Conservation (phyloP, 306 rosid species). For the Rubus idaeus region DNA sequence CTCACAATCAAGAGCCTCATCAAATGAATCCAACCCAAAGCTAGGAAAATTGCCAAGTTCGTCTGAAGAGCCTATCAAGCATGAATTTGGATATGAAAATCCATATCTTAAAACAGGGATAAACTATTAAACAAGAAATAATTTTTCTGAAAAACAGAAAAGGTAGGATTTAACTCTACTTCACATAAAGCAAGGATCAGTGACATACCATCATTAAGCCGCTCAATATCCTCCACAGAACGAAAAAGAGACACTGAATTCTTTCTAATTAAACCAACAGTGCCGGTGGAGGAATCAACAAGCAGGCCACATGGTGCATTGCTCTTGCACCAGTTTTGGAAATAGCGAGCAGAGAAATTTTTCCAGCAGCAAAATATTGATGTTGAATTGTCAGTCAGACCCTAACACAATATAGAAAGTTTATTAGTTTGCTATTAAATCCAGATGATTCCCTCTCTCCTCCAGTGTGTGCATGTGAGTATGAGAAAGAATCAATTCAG, state of each 20-base stretch:
- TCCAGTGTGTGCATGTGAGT: not conserved
- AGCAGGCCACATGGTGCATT: conserved; percentile 68
- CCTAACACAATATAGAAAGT: conserved; percentile 45
- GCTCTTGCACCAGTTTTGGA: conserved; percentile 85
- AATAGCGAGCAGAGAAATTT: conserved; percentile 59
- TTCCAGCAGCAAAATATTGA: conserved; percentile 80
- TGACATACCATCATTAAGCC: conserved; percentile 63
- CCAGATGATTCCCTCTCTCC: not conserved
- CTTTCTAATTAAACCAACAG: conserved; percentile 77
- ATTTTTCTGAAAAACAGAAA: not conserved
- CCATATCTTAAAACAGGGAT: conserved; percentile 6
- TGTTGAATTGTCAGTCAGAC: conserved; percentile 46
- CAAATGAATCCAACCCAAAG: conserved; percentile 42
- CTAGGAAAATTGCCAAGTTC: conserved; percentile 55
- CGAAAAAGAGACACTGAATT: conserved; percentile 76
- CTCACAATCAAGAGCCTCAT: conserved; percentile 51
- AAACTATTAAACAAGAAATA: conserved; percentile 2
- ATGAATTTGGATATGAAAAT: conserved; percentile 3
- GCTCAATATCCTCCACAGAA: conserved; percentile 77
- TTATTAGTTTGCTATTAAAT: conserved; percentile 26
- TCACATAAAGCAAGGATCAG: conserved; percentile 7
- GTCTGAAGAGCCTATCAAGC: conserved; percentile 60
- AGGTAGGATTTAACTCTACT: not conserved
- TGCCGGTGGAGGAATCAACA: conserved; percentile 55
- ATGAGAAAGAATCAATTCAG: conserved; percentile 10